Percentiles rank a stretch among this genome's conserved stretches.
These are phyloP conservation scores for Xylaria sp. DNA, from an alignment of 2,329 filamentous ascomycete species.

Conservation along the genomic window DNA sequence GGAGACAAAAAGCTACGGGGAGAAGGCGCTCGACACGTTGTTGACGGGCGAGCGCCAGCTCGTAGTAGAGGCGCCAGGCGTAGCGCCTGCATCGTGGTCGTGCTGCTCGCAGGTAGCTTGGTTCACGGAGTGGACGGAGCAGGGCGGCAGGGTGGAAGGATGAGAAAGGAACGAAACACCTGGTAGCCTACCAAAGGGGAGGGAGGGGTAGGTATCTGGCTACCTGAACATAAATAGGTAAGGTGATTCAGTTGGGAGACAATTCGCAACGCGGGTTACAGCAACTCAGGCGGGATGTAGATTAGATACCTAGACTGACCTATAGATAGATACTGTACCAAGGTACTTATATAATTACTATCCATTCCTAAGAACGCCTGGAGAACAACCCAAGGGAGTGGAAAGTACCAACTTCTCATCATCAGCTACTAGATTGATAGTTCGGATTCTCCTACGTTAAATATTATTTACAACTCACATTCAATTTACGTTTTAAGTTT, in stretches of 20 bases:
- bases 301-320: neutral
- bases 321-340: too few species aligned
- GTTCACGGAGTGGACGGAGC: neutral
- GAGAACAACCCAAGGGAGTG: too few species aligned
- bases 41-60: conserved; percentile 19
- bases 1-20: neutral
- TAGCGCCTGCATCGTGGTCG: conserved; percentile 38
- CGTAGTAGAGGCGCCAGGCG: conserved; percentile 29
- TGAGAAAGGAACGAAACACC: neutral
- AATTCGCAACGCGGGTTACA: neutral
- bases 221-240: neutral
- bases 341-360: too few species aligned
- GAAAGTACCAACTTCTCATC: too few species aligned
- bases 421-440: too few species aligned
- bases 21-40: conserved; percentile 7
- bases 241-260: conserved; percentile 4
- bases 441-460: too few species aligned
- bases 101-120: neutral
- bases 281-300: neutral
- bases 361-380: too few species aligned
- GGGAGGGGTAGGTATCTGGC: neutral
- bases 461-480: too few species aligned
- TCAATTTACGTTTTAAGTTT: too few species aligned
- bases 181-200: neutral
- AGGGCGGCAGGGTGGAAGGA: neutral